Percentiles rank a stretch among this genome's conserved stretches.
These are phyloP conservation scores for Apophysomyces trapeziformis DNA, from an alignment of 371 early-diverging fungal genomes.

Conservation along the genomic window DNA sequence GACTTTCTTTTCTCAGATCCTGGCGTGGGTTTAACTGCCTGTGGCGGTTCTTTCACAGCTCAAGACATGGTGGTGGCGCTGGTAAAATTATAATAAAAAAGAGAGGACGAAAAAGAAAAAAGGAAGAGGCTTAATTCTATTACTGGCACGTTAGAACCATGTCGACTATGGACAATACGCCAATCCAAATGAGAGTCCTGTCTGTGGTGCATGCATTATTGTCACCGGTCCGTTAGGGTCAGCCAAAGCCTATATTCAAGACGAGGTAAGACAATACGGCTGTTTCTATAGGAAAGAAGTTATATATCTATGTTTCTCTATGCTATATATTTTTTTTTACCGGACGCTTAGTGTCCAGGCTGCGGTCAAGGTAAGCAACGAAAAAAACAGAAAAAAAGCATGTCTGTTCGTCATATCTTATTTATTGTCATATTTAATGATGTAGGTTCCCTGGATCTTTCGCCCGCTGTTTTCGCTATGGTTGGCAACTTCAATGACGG, in stretches of 20 bases:
- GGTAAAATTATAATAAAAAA: conserved; percentile 23
- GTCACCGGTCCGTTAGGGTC: conserved; percentile 44
- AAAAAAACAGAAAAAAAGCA: not conserved
- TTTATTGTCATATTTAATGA: not conserved
- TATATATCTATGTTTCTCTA: too few species aligned
- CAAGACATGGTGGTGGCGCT: conserved; percentile 45
- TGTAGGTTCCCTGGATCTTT: conserved; percentile 46
- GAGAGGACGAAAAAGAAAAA: conserved; percentile 3
- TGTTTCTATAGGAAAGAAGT: not conserved
- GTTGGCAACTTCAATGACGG: conserved; percentile 40
- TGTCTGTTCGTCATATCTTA: too few species aligned
- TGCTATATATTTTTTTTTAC: too few species aligned
- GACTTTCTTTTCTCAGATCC: conserved; percentile 32
- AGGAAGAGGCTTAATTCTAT: not conserved
- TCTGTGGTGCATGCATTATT: conserved; percentile 47
- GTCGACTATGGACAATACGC: conserved; percentile 45
- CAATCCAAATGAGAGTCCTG: conserved; percentile 49
- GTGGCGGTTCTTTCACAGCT: conserved; percentile 44
- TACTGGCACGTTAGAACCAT: conserved; percentile 28
- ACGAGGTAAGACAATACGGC: conserved; percentile 33
- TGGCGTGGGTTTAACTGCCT: conserved; percentile 46
- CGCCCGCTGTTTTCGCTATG: conserved; percentile 46
- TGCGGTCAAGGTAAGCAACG: conserved; percentile 32
- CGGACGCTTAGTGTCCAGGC: conserved; percentile 35
- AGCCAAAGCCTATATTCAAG: conserved; percentile 47